Conservation (phyloP, 345 rosid genomes). For the Moringa oleifera region DNA sequence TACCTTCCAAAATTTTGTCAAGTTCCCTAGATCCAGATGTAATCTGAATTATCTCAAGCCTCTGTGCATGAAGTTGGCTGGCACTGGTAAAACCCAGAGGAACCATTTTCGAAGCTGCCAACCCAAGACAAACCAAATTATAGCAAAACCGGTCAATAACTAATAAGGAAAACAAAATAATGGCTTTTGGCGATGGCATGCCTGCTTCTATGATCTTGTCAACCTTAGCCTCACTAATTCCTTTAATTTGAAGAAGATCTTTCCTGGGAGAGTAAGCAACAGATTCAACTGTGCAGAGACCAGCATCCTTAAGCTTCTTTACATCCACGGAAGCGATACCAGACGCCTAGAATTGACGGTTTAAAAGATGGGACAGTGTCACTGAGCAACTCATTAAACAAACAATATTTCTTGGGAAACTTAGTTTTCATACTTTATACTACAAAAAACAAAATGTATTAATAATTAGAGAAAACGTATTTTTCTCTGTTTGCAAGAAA, state of each 20-base stretch:
- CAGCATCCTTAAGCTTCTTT: conserved; percentile 93
- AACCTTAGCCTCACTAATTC: conserved; percentile 94
- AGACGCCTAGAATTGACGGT: conserved; percentile 45
- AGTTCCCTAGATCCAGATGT: conserved; percentile 94
- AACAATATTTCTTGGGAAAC: no score
- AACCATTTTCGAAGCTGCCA: conserved; percentile 82
- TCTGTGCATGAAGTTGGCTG: conserved; percentile 79
- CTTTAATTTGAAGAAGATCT: conserved; percentile 95
- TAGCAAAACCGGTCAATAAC: neutral
- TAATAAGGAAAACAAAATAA: neutral
- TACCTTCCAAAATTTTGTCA: conserved; percentile 92
- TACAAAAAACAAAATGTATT: no score
- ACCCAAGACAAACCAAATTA: conserved; percentile 12
- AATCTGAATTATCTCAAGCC: conserved; percentile 94
- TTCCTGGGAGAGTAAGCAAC: conserved; percentile 88
- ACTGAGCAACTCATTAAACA: neutral
- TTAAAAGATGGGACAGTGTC: conserved; percentile 12
- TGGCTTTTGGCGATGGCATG: conserved; percentile 12
- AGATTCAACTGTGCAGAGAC: conserved; percentile 90
- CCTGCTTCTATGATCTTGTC: conserved; percentile 98
- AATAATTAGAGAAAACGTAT: no score
- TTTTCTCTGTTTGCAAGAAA: neutral
- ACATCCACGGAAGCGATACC: conserved; percentile 86
- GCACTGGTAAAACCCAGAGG: conserved; percentile 97
- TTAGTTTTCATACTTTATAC: neutral